Conservation (phyloP, 2,329 filamentous ascomycete species). For the Paraphoma chrysanthemicola region DNA sequence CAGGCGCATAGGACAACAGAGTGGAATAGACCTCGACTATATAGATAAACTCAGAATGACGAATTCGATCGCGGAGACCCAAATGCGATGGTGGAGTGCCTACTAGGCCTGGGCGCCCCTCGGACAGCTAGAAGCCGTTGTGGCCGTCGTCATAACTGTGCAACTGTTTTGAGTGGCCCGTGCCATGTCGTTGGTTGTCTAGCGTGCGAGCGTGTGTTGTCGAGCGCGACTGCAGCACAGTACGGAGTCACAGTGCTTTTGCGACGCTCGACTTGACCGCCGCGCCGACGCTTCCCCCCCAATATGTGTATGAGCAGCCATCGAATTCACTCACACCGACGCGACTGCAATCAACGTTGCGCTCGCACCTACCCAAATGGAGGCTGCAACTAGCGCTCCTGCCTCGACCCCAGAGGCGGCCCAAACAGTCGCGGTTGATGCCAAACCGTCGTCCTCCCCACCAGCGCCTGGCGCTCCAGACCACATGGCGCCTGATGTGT, state of each 20-base stretch:
- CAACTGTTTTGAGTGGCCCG: neutral
- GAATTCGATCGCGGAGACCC: too few species aligned
- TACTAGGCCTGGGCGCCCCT: too few species aligned
- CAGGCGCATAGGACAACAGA: neutral
- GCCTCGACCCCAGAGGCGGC: conserved; percentile 30
- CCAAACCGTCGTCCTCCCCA: conserved; percentile 23
- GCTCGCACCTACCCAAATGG: conserved; percentile 31
- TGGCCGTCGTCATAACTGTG: neutral
- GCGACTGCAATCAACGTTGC: conserved; percentile 23
- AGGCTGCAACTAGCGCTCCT: conserved; percentile 25
- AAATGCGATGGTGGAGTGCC: too few species aligned
- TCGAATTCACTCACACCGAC: conserved; percentile 11
- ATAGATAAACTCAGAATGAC: too few species aligned
- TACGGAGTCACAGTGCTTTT: conserved; percentile 2
- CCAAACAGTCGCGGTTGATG: conserved; percentile 28
- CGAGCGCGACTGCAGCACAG: conserved; percentile 13
- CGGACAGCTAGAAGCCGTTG: neutral
- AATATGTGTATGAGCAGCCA: conserved; percentile 34
- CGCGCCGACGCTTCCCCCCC: conserved; percentile 7
- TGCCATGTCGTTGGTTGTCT: neutral
- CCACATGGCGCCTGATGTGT: conserved; percentile 35
- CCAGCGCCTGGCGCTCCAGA: conserved; percentile 14
- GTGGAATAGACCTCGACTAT: neutral
- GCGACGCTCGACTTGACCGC: conserved; percentile 13
- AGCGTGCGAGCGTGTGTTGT: conserved; percentile 20